Base-by-base conservation (phyloP, 2,329 filamentous ascomycete species). In the Botrytis tulipae region DNA sequence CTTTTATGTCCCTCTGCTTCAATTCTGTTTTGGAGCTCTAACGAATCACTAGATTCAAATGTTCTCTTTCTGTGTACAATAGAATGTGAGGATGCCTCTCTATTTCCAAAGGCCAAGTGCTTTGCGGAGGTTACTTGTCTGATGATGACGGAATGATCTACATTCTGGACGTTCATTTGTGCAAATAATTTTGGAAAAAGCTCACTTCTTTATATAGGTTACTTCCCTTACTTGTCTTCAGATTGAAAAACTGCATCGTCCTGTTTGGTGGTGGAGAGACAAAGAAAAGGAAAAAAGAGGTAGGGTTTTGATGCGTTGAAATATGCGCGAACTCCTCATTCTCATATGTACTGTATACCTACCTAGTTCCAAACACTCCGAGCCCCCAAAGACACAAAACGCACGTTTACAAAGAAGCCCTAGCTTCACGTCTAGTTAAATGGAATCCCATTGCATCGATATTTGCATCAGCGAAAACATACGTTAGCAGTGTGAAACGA, bases 321-420 rank as follows among this genome's bases (percentile, higher is more conserved):
- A 54, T n/a, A 7, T 54, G 25, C 48, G 12, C 25, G 25, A 54
- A 5, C 25, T 51, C 5, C 25, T 54, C 48, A 54, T 16, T 16
- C n/a, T 54, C 12, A 16, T n/a, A 16, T 54, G 12, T 0, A 16
- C 12, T 16, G 12, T 16, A 9, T n/a, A 3, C 2, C 25, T n/a
- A 3, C 48, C 25, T 16, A n/a, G 4, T 7, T 12, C 20, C 48
- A 16, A 7, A 16, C 25, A n/a, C 2, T 22, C 8, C 1, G 44
- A 46, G 18, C 44, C 44, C 7, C 44, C 18, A 18, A 20, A 7
- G 8, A 46, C 12, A n/a, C 22, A n/a, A 51, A 51, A 51, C 0
- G 12, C 0, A 2, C 0, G 25, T n/a, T n/a, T 3, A n/a, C 5
- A 3, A n/a, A 2, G 4, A n/a, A n/a, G 3, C 16, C 14, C 48